Percentiles rank a stretch among this genome's conserved stretches.
Evolutionary conservation across 31 red algal genomes (phyloP).

Genomic region (Porphyra umbilicalis): DNA sequence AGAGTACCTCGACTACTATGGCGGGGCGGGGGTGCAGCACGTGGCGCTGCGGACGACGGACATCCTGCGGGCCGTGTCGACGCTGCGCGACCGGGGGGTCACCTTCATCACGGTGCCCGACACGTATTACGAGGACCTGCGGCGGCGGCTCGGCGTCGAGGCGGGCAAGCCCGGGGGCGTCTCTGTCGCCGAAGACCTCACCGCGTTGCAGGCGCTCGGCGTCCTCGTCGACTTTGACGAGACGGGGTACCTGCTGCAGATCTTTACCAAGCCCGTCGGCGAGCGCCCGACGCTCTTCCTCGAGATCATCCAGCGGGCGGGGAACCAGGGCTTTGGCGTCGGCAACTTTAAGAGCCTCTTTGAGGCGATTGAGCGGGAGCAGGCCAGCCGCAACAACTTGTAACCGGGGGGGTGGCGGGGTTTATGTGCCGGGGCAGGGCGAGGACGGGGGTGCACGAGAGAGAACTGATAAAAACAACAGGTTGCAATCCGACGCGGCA

Average conservation of each 20-base stretch:
- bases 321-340: constrained; percentile 77
- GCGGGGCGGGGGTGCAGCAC: constrained; percentile 95
- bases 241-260: constrained; percentile 90
- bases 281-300: constrained; percentile 87
- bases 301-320: constrained; percentile 88
- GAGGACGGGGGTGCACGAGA: too few species aligned
- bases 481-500: too few species aligned
- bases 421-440: too few species aligned
- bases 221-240: constrained; percentile 98
- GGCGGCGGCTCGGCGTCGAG: constrained; percentile 32
- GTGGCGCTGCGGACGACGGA: constrained; percentile 78
- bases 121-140: constrained; percentile 84
- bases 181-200: constrained; percentile 56
- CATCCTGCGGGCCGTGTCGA: constrained; percentile 60
- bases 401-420: too few species aligned
- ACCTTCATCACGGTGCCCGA: constrained; percentile 73
- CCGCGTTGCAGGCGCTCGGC: constrained; percentile 55
- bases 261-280: constrained; percentile 84
- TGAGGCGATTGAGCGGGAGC: constrained; percentile 96
- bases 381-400: constrained; percentile 72
- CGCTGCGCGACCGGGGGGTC: constrained; percentile 70
- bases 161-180: constrained; percentile 1
- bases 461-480: too few species aligned
- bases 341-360: constrained; percentile 97
- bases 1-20: constrained; percentile 93